A percentile compares a stretch with the other conserved stretches of the same genome.
Evolutionary conservation across 768 basidiomycete genomes (phyloP).

Genomic region (Lactarius pseudohatsudake): DNA sequence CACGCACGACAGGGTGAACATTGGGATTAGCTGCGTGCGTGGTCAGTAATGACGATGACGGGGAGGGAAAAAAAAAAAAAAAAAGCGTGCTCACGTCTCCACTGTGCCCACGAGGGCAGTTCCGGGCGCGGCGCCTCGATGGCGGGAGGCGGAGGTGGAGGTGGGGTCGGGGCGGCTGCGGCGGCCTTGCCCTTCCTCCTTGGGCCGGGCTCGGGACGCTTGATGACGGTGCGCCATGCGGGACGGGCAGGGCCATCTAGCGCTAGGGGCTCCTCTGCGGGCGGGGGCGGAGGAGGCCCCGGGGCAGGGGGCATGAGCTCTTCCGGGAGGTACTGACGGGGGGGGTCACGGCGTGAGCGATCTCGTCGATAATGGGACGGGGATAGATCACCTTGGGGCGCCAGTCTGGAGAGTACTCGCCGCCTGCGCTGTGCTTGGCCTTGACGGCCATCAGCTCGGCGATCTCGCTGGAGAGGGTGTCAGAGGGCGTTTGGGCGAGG

Average conservation of each 20-base stretch:
- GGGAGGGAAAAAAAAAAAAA: not conserved
- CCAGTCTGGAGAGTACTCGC: slow-evolving; percentile 79
- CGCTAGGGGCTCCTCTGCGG: slow-evolving; percentile 46
- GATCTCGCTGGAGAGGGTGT: slow-evolving; percentile 58
- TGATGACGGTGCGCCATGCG: slow-evolving; percentile 74
- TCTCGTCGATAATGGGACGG: slow-evolving; percentile 1
- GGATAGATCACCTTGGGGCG: slow-evolving; percentile 49
- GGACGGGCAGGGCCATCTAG: slow-evolving; percentile 52
- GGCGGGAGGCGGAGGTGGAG: slow-evolving; percentile 39
- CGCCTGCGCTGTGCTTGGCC: slow-evolving; percentile 77
- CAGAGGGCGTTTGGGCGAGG: not conserved
- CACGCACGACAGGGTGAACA: slow-evolving; percentile 48
- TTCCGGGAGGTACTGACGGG: slow-evolving; percentile 37
- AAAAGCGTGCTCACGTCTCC: slow-evolving; percentile 60
- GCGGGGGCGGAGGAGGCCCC: slow-evolving; percentile 39
- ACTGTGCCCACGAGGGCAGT: slow-evolving; percentile 80
- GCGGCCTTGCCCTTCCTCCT: slow-evolving; percentile 41
- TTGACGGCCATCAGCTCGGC: slow-evolving; percentile 81
- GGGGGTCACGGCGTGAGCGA: slow-evolving; percentile 2
- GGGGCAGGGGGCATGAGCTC: slow-evolving; percentile 34
- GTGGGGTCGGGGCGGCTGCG: slow-evolving; percentile 42
- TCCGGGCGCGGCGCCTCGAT: slow-evolving; percentile 45
- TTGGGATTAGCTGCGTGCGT: slow-evolving; percentile 58
- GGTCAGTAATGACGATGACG: not conserved
- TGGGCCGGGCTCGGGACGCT: slow-evolving; percentile 43